A percentile compares a stretch with the other conserved stretches of the same genome.
phyloP scores from a whole-genome alignment of 1,139 yeast species.

The Komagataea norvegica region DNA sequence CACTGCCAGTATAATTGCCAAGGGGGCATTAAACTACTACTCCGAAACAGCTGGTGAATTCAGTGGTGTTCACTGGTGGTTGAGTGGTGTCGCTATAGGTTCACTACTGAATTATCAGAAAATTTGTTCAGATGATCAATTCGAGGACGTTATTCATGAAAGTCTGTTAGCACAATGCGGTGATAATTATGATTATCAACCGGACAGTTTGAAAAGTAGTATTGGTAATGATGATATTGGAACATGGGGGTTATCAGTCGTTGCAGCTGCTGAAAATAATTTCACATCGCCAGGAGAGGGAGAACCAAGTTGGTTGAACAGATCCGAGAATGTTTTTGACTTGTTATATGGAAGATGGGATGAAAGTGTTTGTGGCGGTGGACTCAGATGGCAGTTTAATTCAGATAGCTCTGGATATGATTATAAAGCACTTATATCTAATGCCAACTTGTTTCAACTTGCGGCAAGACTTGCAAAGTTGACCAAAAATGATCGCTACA shows the following conservation, averaged over 20 bases:
- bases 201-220: slow-evolving; percentile 65
- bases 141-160: slow-evolving; percentile 46
- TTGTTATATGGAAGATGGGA: slow-evolving; percentile 81
- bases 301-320: slow-evolving; percentile 58
- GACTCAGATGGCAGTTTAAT: slow-evolving; percentile 83
- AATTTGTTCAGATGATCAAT: slow-evolving; percentile 60
- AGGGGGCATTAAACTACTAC: slow-evolving; percentile 71
- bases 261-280: slow-evolving; percentile 69
- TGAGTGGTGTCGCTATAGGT: slow-evolving; percentile 87
- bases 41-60: slow-evolving; percentile 61
- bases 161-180: slow-evolving; percentile 69
- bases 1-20: slow-evolving; percentile 54
- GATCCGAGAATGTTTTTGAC: slow-evolving; percentile 73
- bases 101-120: slow-evolving; percentile 64
- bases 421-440: slow-evolving; percentile 75
- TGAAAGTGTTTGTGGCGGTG: slow-evolving; percentile 57
- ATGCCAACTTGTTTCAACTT: slow-evolving; percentile 71
- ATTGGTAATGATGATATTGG: slow-evolving; percentile 95
- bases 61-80: slow-evolving; percentile 85
- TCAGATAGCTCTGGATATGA: slow-evolving; percentile 71
- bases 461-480: slow-evolving; percentile 76
- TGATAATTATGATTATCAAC: slow-evolving; percentile 61
- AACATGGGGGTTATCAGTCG: slow-evolving; percentile 81
- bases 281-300: slow-evolving; percentile 24
- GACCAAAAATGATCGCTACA: slow-evolving; percentile 58